Conservation (phyloP, 768 basidiomycete species). For the Tubosaeta sp. region DNA sequence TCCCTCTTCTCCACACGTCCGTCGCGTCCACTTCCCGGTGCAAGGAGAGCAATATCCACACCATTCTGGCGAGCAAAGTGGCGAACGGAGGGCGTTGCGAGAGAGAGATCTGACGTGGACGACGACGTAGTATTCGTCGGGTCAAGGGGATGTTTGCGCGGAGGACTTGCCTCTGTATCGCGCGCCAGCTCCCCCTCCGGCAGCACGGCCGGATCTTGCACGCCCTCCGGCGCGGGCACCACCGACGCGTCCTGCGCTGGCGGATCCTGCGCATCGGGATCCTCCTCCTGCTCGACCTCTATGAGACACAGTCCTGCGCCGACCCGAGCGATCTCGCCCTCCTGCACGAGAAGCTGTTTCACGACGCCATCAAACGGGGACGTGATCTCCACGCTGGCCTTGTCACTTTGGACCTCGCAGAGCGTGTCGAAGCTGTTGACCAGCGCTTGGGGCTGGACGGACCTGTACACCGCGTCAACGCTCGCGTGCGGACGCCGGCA, state of each 20-base stretch:
- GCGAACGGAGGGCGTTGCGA: conserved; percentile 75
- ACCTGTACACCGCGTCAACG: conserved; percentile 42
- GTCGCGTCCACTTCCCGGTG: conserved; percentile 66
- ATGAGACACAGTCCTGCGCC: conserved; percentile 75
- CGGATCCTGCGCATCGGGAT: background rate
- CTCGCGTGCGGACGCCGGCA: background rate
- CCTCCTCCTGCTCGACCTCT: conserved; percentile 64
- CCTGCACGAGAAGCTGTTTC: conserved; percentile 66
- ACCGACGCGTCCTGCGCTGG: background rate
- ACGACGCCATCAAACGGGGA: conserved; percentile 79
- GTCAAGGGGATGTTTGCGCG: conserved; percentile 56
- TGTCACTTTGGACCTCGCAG: conserved; percentile 88
- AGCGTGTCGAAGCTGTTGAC: conserved; percentile 67
- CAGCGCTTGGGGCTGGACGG: conserved; percentile 45
- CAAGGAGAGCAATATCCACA: conserved; percentile 54
- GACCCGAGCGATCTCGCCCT: conserved; percentile 82
- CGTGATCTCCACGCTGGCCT: conserved; percentile 88
- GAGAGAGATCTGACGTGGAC: conserved; percentile 34
- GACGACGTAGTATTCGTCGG: conserved; percentile 38
- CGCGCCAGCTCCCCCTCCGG: background rate
- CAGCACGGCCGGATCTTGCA: conserved; percentile 15
- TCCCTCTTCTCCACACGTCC: conserved; percentile 76
- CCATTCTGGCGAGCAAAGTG: conserved; percentile 66
- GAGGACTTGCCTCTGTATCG: background rate
- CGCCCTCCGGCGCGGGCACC: background rate